A percentile compares a stretch with the other conserved stretches of the same genome.
Conservation (phyloP, 441 rosid species). For the Croton laevigatus region DNA sequence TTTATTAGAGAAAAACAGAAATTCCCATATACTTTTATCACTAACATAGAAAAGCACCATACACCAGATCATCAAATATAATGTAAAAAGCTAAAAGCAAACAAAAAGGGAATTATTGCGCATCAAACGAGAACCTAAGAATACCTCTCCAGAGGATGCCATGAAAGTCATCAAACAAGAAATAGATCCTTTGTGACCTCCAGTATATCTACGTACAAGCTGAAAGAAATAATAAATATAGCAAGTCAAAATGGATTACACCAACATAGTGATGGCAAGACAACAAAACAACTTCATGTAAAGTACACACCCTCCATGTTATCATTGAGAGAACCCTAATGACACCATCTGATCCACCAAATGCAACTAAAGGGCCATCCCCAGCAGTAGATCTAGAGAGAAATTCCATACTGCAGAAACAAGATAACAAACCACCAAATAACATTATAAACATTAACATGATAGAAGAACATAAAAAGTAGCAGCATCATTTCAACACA, state of each 20-base stretch:
- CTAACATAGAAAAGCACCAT: not conserved
- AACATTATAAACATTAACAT: not conserved
- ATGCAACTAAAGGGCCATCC: conserved; percentile 96
- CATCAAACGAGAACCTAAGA: conserved; percentile 20
- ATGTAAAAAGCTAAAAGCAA: not conserved
- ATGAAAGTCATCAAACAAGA: conserved; percentile 95
- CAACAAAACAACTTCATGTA: conserved; percentile 20
- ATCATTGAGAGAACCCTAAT: conserved; percentile 98
- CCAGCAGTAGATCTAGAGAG: conserved; percentile 75
- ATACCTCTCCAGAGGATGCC: conserved; percentile 98
- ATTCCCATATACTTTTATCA: not conserved
- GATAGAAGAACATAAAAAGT: conserved; percentile 1
- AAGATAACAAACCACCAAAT: not conserved
- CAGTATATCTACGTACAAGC: conserved; percentile 95
- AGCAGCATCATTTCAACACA: not conserved
- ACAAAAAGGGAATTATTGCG: not conserved
- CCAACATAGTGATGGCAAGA: conserved; percentile 4
- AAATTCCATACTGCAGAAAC: conserved; percentile 82
- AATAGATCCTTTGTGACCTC: conserved; percentile 96
- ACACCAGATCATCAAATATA: not conserved
- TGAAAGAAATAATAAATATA: conserved; percentile 41
- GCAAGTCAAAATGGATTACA: conserved; percentile 14
- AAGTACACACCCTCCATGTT: conserved; percentile 84
- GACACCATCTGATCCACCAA: conserved; percentile 97
- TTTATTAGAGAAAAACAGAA: not conserved